Conservation (phyloP, 1,284 basidiomycete genomes). For the Kwoniella shivajii region DNA sequence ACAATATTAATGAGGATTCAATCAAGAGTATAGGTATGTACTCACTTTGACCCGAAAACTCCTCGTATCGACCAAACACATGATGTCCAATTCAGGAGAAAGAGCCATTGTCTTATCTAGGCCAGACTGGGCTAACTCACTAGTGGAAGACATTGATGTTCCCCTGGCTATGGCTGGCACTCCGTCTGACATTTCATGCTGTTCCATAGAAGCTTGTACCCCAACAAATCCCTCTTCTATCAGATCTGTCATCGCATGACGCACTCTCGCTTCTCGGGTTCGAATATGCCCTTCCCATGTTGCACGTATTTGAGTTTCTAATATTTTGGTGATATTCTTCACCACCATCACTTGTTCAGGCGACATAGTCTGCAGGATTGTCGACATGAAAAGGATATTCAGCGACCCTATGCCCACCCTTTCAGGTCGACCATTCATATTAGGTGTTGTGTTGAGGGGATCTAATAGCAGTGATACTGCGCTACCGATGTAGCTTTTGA, state of each 20-base stretch:
- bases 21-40: neutral
- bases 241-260: slow-evolving; percentile 22
- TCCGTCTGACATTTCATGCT: neutral
- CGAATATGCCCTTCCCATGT: slow-evolving; percentile 37
- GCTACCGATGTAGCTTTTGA: slow-evolving; percentile 24
- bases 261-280: slow-evolving; percentile 25
- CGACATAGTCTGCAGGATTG: neutral
- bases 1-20: neutral
- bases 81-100: neutral
- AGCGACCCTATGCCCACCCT: slow-evolving; percentile 11
- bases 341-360: slow-evolving; percentile 22
- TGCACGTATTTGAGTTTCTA: slow-evolving; percentile 33
- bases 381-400: slow-evolving; percentile 10
- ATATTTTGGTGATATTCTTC: slow-evolving; percentile 21
- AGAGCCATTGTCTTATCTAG: slow-evolving; percentile 1
- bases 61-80: slow-evolving; percentile 2
- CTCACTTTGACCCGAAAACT: neutral
- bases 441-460: slow-evolving; percentile 5
- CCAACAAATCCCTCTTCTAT: slow-evolving; percentile 26
- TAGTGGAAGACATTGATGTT: neutral
- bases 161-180: neutral
- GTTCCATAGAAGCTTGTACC: neutral
- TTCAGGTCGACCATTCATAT: neutral
- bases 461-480: slow-evolving; percentile 20
- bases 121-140: slow-evolving; percentile 1